Evolutionary conservation across 441 rosid species (phyloP).

Genomic region (Gossypium gossypioides): DNA sequence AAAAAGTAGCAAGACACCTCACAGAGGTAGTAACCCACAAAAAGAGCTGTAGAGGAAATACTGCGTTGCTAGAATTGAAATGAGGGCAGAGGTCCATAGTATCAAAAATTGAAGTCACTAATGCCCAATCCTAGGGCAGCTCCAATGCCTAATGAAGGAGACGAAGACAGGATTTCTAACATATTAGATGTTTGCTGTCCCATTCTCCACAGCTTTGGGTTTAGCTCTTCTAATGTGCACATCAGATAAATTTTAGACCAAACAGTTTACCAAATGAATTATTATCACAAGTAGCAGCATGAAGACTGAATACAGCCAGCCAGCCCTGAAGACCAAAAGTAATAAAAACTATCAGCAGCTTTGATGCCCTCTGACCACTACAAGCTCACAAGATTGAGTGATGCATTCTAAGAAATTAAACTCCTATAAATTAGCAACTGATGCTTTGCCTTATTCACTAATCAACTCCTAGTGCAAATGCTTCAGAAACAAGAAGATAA

Average conservation of each 20-base stretch:
- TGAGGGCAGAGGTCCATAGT: background rate
- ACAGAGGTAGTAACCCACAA: background rate
- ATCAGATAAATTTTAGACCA: background rate
- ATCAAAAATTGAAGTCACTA: background rate
- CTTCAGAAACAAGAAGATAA: background rate
- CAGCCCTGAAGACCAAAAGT: background rate
- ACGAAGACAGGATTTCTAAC: background rate
- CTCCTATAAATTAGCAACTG: background rate
- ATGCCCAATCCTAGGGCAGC: background rate
- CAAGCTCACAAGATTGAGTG: background rate
- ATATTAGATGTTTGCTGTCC: background rate
- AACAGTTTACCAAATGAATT: background rate
- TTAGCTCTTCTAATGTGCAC: background rate
- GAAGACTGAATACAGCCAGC: background rate
- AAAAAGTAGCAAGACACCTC: background rate
- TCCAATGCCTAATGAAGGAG: background rate
- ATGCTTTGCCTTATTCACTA: background rate
- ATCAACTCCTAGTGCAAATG: background rate
- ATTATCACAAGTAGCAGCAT: background rate
- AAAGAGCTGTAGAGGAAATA: background rate
- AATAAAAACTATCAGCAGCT: background rate
- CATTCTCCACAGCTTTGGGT: background rate
- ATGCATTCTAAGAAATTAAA: background rate
- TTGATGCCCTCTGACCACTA: background rate
- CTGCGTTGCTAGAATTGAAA: background rate